Conservation (phyloP, 2,329 filamentous ascomycete genomes). For the Penicillium sp. region DNA sequence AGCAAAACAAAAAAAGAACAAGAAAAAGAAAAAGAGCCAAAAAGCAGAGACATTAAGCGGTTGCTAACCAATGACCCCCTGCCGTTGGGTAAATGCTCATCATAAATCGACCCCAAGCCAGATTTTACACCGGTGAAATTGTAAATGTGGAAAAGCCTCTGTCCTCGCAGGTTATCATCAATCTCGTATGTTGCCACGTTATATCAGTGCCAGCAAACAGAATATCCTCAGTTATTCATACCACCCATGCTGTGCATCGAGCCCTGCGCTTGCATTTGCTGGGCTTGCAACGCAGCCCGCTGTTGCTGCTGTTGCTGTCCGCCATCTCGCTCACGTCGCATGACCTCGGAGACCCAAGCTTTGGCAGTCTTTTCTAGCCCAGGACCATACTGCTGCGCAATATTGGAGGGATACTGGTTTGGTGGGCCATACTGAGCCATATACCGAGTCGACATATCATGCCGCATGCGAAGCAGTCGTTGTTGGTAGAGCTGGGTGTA, state of each 20-base stretch:
- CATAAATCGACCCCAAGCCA: background rate
- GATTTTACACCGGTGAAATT: conserved; percentile 1
- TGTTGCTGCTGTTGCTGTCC: conserved; percentile 33
- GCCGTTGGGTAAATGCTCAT: background rate
- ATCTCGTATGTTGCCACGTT: background rate
- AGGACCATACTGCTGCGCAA: conserved; percentile 39
- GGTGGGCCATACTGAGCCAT: conserved; percentile 43
- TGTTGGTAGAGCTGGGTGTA: conserved; percentile 41
- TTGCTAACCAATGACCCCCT: background rate
- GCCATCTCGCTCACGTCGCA: conserved; percentile 39
- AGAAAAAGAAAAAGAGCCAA: conserved; percentile 8
- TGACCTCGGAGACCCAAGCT: conserved; percentile 39
- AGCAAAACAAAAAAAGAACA: conserved; percentile 8
- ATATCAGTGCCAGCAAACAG: conserved; percentile 4
- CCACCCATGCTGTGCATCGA: conserved; percentile 43
- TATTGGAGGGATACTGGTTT: conserved; percentile 38
- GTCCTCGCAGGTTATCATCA: background rate
- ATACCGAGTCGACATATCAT: conserved; percentile 40
- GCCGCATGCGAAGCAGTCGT: conserved; percentile 35
- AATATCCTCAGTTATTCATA: conserved; percentile 34
- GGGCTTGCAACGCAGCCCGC: conserved; percentile 37
- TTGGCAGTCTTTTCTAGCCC: conserved; percentile 42
- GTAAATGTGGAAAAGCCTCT: background rate
- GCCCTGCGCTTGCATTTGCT: conserved; percentile 43
- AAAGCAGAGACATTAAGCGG: background rate